Conservation (phyloP, 768 basidiomycete species). For the Lactarius psammicola region DNA sequence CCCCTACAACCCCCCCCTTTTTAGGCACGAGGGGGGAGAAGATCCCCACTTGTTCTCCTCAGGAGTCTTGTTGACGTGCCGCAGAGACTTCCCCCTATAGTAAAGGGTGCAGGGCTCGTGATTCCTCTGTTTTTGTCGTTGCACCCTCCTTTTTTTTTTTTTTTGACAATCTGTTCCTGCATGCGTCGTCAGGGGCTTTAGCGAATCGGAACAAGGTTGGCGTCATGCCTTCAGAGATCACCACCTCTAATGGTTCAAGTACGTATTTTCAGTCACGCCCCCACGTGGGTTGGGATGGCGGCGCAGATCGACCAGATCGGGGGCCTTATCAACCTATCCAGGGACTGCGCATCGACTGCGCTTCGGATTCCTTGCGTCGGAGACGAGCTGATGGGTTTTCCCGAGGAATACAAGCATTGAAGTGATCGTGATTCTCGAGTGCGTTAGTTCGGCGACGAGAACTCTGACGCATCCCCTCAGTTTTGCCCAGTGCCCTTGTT, state of each 20-base stretch:
- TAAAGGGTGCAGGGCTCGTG: slow-evolving; percentile 7
- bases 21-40: slow-evolving; percentile 23
- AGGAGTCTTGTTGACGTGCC: slow-evolving; percentile 21
- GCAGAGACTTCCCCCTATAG: slow-evolving; percentile 5
- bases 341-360: slow-evolving; percentile 11
- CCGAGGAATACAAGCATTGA: slow-evolving; percentile 15
- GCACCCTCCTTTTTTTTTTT: slow-evolving; percentile 1
- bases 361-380: slow-evolving; percentile 20
- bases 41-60: slow-evolving; percentile 18
- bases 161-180: neutral
- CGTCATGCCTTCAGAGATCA: neutral
- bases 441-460: slow-evolving; percentile 1
- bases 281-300: slow-evolving; percentile 9
- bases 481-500: slow-evolving; percentile 14
- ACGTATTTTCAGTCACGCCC: neutral
- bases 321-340: slow-evolving; percentile 26
- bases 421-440: slow-evolving; percentile 12
- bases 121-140: neutral
- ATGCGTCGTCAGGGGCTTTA: slow-evolving; percentile 16
- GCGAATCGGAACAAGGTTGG: slow-evolving; percentile 5
- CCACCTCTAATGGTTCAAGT: neutral
- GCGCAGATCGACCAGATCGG: slow-evolving; percentile 27
- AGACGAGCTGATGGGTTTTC: slow-evolving; percentile 25
- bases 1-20: slow-evolving; percentile 6
- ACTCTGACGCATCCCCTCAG: slow-evolving; percentile 7